Conservation (phyloP, 1,139 yeast genomes). For the Diutina rugosa region DNA sequence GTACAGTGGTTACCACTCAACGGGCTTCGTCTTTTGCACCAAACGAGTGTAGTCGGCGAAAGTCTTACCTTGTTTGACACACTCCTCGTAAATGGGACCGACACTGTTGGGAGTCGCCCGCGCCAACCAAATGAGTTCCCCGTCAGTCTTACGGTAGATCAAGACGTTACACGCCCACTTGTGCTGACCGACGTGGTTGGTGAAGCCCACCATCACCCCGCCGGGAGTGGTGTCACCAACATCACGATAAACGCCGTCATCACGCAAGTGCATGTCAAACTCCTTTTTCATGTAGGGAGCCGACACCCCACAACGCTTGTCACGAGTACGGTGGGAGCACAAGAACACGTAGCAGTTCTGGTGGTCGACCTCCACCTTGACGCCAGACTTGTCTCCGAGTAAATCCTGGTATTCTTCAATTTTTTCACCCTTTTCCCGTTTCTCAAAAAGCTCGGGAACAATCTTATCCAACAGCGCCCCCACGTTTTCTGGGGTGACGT, state of each 20-base stretch:
- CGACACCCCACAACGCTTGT: constrained; percentile 84
- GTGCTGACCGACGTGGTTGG: constrained; percentile 93
- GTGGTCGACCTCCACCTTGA: constrained; percentile 11
- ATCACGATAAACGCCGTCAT: constrained; percentile 62
- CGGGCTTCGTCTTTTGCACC: constrained; percentile 38
- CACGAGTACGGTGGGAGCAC: constrained; percentile 86
- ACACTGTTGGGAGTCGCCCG: constrained; percentile 71
- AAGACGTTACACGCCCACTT: constrained; percentile 84
- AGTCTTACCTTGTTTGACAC: constrained; percentile 50
- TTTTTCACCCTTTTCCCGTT: constrained; percentile 11
- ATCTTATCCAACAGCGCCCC: constrained; percentile 29
- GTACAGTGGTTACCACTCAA: constrained; percentile 33
- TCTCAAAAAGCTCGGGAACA: constrained; percentile 25
- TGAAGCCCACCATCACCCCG: constrained; percentile 58
- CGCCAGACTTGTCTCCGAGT: constrained; percentile 2
- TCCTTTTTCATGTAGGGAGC: constrained; percentile 87
- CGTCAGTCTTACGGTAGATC: constrained; percentile 50
- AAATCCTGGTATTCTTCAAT: background rate
- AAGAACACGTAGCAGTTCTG: constrained; percentile 52
- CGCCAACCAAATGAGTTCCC: constrained; percentile 81
- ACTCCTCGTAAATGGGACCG: constrained; percentile 60
- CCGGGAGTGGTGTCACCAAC: constrained; percentile 55
- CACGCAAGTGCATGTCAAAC: constrained; percentile 61
- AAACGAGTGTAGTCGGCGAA: constrained; percentile 63
- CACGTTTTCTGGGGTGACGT: constrained; percentile 34